Evolutionary conservation across 1,284 basidiomycete genomes (phyloP), one percentile per base, ranked within the genome.

Genomic region (Moniliella sp.): DNA sequence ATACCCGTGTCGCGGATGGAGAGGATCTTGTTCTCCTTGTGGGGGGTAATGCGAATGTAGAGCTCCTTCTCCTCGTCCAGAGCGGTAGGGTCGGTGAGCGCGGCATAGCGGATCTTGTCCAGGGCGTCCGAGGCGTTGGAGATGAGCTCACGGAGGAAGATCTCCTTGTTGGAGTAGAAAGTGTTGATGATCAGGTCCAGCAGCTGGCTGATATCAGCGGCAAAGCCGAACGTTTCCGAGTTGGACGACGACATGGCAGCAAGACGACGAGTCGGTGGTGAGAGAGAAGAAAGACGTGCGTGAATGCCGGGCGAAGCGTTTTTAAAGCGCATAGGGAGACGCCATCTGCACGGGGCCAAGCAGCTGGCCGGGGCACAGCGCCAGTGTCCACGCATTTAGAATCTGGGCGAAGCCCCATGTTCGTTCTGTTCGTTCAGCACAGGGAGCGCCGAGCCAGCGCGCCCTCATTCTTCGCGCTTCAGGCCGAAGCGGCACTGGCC

Each of bases 1-100:
- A 97, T 71, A 76, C 91, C 91, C 40, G 83, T 80, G 65, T 97
- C 88, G 43, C 83, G 80, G 65, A 97, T 76, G 62, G 72, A 69
- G 40, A 99, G 74, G 40, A 76, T 65, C 64, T 88, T 21, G 70
- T 80, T 78, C 68, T 91, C 84, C 70, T 84, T 84, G 73, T 94
- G 77, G 11, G 56, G 54, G n/a, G 54, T 59, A 42, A 59, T 57
- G 31, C 56, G 51, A 39, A 59, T 59, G 50, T 50, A 57, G 30
- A 56, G 47, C 28, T 59, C 56, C 46, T 54, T 53, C 31, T 49
- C 56, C 13, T 48, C 35, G 34, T 59, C 54, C 32, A 57, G 46
- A 12, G 51, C 45, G 25, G 45, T 46, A 28, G 56, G 50, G 42
- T 59, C 56, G 34, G 56, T 59, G 37, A 59, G 43, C 7, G 54